Evolutionary conservation across 352 stramenopile genomes (phyloP), one percentile per base, ranked within the genome.

Genomic region (Phytopythium helicoides): DNA sequence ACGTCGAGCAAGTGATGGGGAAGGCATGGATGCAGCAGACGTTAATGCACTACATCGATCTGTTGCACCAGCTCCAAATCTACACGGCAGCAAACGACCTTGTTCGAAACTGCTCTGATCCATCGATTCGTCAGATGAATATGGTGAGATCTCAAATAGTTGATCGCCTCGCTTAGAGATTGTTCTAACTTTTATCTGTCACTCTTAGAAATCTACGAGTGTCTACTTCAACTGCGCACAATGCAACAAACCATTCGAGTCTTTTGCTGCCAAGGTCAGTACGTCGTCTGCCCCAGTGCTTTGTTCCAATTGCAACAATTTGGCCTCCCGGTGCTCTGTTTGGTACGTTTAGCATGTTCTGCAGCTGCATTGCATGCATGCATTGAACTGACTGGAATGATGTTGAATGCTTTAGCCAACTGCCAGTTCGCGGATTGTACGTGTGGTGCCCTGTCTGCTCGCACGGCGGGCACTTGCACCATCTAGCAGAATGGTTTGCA

Each of bases 371-470:
- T 33, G 28, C 9, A 9, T 10, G 28, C 5, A 33, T 33, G 28
- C 28, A 9, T 10, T 33, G n/a, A 33, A 33, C 28, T 33, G 28
- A 33, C 28, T 33, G 9, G 28, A 33, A 33, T 33, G 9, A 5
- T 33, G 28, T 33, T 9, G 28, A 10, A 9, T 9, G 9, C 9
- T 33, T 1, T 46, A 95, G 86, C 48, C 78, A 95, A 79, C 51
- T 92, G 5, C 83, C 86, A 36, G 89, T 96, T 22, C 82, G 85
- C 25, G 87, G 89, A 41, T 54, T 97, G 6, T 97, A 94, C 49
- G 87, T 96, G 5, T 97, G 89, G 89, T 97, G 89, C 48, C 86
- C 89, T 12, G 87, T 93, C n/a, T 97, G 89, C 55, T 89, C 86
- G 2, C 89, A 97, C 53, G 87, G 86, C 16, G 89, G 89, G 14